Conservation (phyloP, 1,284 basidiomycete species). For the Cryptococcus sp. region DNA sequence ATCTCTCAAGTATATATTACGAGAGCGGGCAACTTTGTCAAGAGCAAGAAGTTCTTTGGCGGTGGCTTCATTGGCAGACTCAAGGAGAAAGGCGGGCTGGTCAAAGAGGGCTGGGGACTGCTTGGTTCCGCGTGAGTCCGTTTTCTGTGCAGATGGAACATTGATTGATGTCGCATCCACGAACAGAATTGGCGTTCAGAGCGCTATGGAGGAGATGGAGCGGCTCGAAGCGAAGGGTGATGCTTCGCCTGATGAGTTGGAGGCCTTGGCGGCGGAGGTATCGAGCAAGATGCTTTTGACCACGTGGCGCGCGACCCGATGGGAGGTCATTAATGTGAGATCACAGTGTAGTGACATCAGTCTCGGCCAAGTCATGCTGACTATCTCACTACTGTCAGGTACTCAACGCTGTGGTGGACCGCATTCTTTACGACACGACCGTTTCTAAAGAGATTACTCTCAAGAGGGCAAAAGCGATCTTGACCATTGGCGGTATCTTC, state of each 20-base stretch:
- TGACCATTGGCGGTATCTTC: conserved; percentile 82
- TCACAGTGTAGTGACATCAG: conserved; percentile 9
- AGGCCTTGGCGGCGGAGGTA: conserved; percentile 88
- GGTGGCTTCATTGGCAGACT: conserved; percentile 84
- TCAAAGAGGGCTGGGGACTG: conserved; percentile 92
- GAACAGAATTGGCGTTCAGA: conserved; percentile 66
- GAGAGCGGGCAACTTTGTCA: conserved; percentile 90
- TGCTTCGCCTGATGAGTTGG: conserved; percentile 75
- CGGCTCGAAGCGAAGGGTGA: conserved; percentile 82
- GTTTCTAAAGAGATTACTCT: conserved; percentile 69
- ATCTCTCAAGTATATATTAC: conserved; percentile 89
- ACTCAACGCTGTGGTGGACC: conserved; percentile 68
- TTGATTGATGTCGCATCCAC: conserved; percentile 5
- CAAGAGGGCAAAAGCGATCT: conserved; percentile 81
- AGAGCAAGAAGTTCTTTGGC: conserved; percentile 80
- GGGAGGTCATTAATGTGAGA: conserved; percentile 80
- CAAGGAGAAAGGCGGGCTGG: conserved; percentile 90
- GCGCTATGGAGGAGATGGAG: conserved; percentile 81
- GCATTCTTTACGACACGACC: conserved; percentile 73
- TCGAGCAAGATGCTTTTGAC: conserved; percentile 94
- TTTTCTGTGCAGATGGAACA: neutral
- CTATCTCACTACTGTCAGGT: conserved; percentile 31
- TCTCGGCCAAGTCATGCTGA: neutral
- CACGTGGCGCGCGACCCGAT: conserved; percentile 90
- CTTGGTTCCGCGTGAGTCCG: conserved; percentile 72